phyloP scores from a whole-genome alignment of 164 flowering plant species.

The Euptelea pleiosperma region DNA sequence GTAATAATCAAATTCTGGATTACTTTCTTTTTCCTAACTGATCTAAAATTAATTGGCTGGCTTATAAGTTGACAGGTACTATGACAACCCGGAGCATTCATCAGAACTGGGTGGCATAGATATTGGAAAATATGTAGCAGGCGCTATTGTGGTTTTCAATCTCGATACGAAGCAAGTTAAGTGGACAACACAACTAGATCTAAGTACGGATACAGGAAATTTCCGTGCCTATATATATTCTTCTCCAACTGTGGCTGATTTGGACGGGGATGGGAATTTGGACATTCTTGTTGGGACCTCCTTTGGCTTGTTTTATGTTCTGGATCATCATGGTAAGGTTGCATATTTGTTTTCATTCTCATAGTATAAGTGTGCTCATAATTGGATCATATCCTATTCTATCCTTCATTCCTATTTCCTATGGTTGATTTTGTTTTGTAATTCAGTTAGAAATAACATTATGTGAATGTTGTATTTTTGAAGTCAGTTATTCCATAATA shows the following conservation, averaged over 20 bases:
- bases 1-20: neutral
- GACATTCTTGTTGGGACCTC: slow-evolving; percentile 98
- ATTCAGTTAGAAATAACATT: too few species aligned
- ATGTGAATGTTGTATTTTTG: too few species aligned
- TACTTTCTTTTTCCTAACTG: slow-evolving; percentile 3
- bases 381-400: neutral
- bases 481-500: too few species aligned
- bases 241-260: slow-evolving; percentile 90
- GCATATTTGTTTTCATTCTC: neutral
- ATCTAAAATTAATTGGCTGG: slow-evolving; percentile 20
- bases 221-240: slow-evolving; percentile 90
- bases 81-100: slow-evolving; percentile 83
- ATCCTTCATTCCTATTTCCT: neutral
- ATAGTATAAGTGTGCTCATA: too few species aligned
- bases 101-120: slow-evolving; percentile 87
- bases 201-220: slow-evolving; percentile 63
- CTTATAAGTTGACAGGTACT: slow-evolving; percentile 66
- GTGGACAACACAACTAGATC: slow-evolving; percentile 76
- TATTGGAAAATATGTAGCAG: slow-evolving; percentile 85
- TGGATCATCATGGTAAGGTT: slow-evolving; percentile 87
- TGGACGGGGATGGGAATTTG: slow-evolving; percentile 95
- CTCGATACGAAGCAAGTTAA: slow-evolving; percentile 95
- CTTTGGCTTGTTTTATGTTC: slow-evolving; percentile 83
- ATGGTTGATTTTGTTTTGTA: neutral
- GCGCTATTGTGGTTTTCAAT: slow-evolving; percentile 90